Evolutionary conservation across 192 early-diverging fungal species (phyloP).

Genomic region (Coemansia sp.): DNA sequence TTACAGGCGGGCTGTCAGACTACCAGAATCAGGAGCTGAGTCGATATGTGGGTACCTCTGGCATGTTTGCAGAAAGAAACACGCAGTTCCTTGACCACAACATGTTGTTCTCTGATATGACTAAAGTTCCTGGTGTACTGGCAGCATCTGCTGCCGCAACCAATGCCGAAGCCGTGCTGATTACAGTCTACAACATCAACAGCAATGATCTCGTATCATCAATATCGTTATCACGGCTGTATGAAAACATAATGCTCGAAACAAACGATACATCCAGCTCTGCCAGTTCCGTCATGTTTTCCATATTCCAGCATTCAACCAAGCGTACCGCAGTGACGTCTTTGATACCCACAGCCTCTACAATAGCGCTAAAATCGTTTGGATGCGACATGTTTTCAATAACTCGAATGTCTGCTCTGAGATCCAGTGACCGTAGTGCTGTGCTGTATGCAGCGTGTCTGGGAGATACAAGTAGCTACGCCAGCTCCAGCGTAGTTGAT

Average conservation of each 20-base stretch:
- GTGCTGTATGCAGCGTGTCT: slow-evolving; percentile 31
- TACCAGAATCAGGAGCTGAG: slow-evolving; percentile 3
- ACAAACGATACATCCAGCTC: no score
- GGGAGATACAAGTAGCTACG: slow-evolving; percentile 28
- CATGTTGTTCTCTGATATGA: slow-evolving; percentile 37
- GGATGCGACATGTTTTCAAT: slow-evolving; percentile 26
- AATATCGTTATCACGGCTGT: background rate
- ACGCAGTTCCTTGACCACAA: slow-evolving; percentile 15
- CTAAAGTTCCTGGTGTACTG: background rate
- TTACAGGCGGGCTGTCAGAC: slow-evolving; percentile 42
- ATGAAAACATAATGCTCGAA: no score
- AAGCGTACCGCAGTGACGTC: background rate
- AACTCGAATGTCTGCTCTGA: slow-evolving; percentile 15
- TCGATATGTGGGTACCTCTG: background rate
- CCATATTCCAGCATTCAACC: slow-evolving; percentile 37
- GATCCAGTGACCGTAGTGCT: slow-evolving; percentile 18
- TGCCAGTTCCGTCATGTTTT: background rate
- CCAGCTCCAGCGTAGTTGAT: slow-evolving; percentile 12
- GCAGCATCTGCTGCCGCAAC: background rate
- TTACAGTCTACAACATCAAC: background rate
- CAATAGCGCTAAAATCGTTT: slow-evolving; percentile 22
- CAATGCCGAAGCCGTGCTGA: background rate
- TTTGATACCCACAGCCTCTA: background rate
- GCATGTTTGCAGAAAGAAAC: background rate
- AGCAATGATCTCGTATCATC: background rate